These are phyloP conservation scores for Colletotrichum limetticola DNA, from an alignment of 2,329 filamentous ascomycete genomes.

Conservation along the genomic window DNA sequence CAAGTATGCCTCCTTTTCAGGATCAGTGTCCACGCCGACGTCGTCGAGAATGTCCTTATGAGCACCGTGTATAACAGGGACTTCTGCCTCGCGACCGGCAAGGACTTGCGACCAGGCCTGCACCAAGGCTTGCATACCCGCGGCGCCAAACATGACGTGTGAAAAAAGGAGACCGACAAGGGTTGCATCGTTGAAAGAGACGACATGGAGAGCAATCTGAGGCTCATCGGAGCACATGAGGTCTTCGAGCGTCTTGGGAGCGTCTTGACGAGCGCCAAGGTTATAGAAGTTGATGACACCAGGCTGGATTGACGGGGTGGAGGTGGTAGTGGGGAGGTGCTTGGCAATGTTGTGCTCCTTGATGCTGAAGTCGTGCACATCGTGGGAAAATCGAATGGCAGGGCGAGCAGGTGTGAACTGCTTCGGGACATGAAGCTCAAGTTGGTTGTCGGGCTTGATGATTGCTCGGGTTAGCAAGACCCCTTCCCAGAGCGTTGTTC, in stretches of 20 bases:
- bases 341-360: slow-evolving; percentile 52
- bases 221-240: slow-evolving; percentile 54
- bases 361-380: slow-evolving; percentile 47
- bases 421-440: slow-evolving; percentile 47
- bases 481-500: no score
- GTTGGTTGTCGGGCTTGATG: slow-evolving; percentile 36
- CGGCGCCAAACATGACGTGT: slow-evolving; percentile 59
- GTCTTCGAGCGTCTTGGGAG: slow-evolving; percentile 46
- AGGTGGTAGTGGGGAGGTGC: slow-evolving; percentile 46
- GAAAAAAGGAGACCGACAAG: slow-evolving; percentile 57
- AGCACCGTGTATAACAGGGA: slow-evolving; percentile 48
- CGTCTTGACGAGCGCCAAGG: slow-evolving; percentile 34
- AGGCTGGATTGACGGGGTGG: slow-evolving; percentile 27
- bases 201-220: slow-evolving; percentile 58
- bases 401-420: slow-evolving; percentile 46
- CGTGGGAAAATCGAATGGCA: slow-evolving; percentile 52
- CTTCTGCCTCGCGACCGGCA: slow-evolving; percentile 52
- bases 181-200: slow-evolving; percentile 60
- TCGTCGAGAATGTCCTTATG: slow-evolving; percentile 48
- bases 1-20: slow-evolving; percentile 41
- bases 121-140: slow-evolving; percentile 54
- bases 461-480: not conserved
- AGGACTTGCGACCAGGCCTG: slow-evolving; percentile 58
- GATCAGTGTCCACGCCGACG: slow-evolving; percentile 36
- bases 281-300: slow-evolving; percentile 34